Conservation (phyloP, 495 filamentous ascomycete species). For the Acidomyces sp. region DNA sequence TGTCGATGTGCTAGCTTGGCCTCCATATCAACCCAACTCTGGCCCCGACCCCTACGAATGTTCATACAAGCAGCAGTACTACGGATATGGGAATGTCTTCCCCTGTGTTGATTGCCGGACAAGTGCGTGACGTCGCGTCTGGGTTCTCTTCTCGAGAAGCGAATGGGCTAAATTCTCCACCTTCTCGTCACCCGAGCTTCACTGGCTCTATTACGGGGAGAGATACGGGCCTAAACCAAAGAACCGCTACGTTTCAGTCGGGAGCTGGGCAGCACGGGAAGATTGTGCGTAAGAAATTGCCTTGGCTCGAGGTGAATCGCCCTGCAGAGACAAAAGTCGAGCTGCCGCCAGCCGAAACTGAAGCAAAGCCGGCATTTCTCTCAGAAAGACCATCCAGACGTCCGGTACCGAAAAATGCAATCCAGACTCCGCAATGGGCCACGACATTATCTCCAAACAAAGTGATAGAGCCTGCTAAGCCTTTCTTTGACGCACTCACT, state of each 20-base stretch:
- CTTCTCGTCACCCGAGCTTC: constrained; percentile 4
- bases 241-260: neutral
- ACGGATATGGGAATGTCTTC: constrained; percentile 7
- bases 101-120: constrained; percentile 8
- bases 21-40: no score
- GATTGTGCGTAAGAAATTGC: constrained; percentile 15
- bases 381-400: no score
- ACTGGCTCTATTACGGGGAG: constrained; percentile 1
- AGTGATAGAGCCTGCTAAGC: neutral
- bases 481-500: neutral
- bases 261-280: neutral
- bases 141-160: constrained; percentile 1
- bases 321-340: neutral
- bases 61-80: neutral
- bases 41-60: constrained; percentile 10
- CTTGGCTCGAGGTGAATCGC: constrained; percentile 13
- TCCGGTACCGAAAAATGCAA: neutral
- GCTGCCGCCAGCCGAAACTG: constrained; percentile 3
- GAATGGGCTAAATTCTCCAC: neutral
- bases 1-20: no score
- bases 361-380: no score
- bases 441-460: neutral
- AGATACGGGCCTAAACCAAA: constrained; percentile 4
- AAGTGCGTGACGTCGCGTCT: neutral
- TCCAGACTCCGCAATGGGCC: neutral